Evolutionary conservation across 2,329 filamentous ascomycete genomes (phyloP).

Genomic region (Apiospora pterosperma): DNA sequence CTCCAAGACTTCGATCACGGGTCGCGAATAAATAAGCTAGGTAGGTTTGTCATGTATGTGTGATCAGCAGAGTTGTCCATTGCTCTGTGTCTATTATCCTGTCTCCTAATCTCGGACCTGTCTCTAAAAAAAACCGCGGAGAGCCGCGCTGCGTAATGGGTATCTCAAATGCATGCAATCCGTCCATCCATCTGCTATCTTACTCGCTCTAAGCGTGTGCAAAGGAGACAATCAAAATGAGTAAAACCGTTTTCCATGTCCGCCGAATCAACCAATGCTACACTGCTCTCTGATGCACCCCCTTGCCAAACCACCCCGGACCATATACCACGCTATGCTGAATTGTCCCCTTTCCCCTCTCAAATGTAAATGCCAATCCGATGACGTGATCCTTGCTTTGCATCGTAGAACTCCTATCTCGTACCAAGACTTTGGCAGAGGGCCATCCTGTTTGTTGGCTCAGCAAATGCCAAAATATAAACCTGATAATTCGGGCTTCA

Average conservation of each 20-base stretch:
- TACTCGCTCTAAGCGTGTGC: neutral
- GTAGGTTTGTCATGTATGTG: neutral
- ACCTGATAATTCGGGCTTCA: neutral
- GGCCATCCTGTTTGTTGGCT: neutral
- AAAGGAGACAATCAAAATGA: neutral
- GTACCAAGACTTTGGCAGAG: neutral
- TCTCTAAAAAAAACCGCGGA: neutral
- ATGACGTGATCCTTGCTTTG: neutral
- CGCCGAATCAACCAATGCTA: neutral
- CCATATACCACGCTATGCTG: neutral
- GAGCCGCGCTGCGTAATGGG: neutral
- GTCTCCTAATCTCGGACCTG: neutral
- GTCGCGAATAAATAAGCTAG: neutral
- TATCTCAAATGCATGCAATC: conserved; percentile 3
- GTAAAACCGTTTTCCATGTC: neutral
- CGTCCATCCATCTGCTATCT: neutral
- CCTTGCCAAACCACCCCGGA: neutral
- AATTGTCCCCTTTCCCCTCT: neutral
- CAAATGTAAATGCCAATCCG: neutral
- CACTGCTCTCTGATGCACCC: neutral
- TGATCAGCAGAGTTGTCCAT: neutral
- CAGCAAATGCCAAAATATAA: neutral
- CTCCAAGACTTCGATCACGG: neutral
- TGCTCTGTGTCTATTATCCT: neutral
- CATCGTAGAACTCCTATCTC: neutral